A percentile compares a stretch with the other conserved stretches of the same genome.
phyloP scores from a whole-genome alignment of 129 eudicot species.

The Sambucus nigra region DNA sequence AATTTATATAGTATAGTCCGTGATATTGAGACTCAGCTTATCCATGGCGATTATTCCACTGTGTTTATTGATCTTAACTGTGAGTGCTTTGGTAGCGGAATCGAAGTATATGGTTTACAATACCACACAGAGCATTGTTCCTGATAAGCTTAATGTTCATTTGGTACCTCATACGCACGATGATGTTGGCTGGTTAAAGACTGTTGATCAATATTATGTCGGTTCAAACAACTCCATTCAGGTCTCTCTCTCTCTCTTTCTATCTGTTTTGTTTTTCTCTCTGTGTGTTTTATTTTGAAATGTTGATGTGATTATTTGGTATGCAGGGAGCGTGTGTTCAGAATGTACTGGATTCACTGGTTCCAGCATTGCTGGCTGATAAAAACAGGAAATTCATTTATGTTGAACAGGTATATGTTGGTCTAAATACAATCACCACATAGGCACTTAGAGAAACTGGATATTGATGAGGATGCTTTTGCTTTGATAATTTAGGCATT shows the following conservation, averaged over 20 bases:
- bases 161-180: constrained; percentile 83
- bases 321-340: constrained; percentile 80
- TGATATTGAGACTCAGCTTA: background rate
- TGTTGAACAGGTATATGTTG: constrained; percentile 60
- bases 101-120: constrained; percentile 74
- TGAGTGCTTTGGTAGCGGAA: constrained; percentile 25
- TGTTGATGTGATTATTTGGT: constrained; percentile 3
- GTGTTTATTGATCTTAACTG: constrained; percentile 17
- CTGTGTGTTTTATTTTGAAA: background rate
- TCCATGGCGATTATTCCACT: constrained; percentile 25
- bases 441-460: background rate
- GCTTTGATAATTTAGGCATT: constrained; percentile 17
- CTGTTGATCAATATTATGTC: constrained; percentile 86
- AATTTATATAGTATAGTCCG: background rate
- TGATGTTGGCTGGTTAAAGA: constrained; percentile 94
- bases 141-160: constrained; percentile 79
- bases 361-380: constrained; percentile 71
- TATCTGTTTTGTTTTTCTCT: background rate
- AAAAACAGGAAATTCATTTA: constrained; percentile 68
- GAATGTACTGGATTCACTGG: constrained; percentile 73
- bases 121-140: constrained; percentile 48
- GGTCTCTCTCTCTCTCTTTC: constrained; percentile 21
- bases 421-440: background rate
- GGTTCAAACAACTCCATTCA: constrained; percentile 88
- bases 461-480: background rate